Evolutionary conservation across 83 land plant species (phyloP), one percentile per base, ranked within the genome.

Genomic region (Diphasiastrum complanatum): DNA sequence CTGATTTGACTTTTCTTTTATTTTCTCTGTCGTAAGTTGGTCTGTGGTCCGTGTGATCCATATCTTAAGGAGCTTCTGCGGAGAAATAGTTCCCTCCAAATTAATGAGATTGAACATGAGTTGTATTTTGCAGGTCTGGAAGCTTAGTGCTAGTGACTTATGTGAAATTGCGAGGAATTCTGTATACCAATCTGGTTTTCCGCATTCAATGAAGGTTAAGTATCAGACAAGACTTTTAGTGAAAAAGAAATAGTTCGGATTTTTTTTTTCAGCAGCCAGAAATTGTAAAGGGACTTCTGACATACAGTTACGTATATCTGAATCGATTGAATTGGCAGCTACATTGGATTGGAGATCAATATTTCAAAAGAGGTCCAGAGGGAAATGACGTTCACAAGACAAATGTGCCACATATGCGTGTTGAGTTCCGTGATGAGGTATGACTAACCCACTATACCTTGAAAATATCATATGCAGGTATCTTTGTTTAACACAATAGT

Each of bases 91-190:
- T n/a, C 5, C 5, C 51, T 54, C 6, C 14, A 33, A 10, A 3
- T 14, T 5, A 25, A 8, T 11, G 14, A 25, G 5, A 54, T 24
- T 31, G 34, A 6, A 14, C n/a, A 5, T 47, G 4, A 29, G 4
- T 51, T n/a, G 4, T 54, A 5, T 32, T 23, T 8, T 19, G 12
- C 70, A 91, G 97, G 88, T 91, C 2, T 87, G 87, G 97, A 91
- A 87, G 69, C 68, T 91, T 10, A 91, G 85, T 77, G 61, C 90
- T 19, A 85, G 91, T 64, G 97, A 91, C 47, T 63, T 91, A 8
- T 91, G 95, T 71, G 95, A 91, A 63, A 87, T 91, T 65, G 95
- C 97, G 5, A 73, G 95, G n/a, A 91, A 91, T 63, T 91, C 95
- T 38, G 90, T 91, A 20, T 81, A 77, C 63, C 95, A 85, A 49